These are phyloP conservation scores for Pestalotiopsis sp. DNA, from an alignment of 2,329 filamentous ascomycete genomes.

Conservation along the genomic window DNA sequence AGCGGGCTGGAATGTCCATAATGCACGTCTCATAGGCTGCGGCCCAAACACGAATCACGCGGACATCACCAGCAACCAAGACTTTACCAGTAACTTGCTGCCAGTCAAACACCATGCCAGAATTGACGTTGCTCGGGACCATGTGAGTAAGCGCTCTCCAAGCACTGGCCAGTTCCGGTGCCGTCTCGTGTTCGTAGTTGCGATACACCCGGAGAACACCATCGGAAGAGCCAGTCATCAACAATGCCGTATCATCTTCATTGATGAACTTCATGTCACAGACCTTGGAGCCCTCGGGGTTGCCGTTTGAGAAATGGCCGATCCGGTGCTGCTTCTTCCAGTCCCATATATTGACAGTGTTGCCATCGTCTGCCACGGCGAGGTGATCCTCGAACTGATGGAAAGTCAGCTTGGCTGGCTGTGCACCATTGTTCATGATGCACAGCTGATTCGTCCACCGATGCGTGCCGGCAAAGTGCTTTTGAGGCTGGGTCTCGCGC, in stretches of 20 bases:
- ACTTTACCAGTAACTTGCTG: constrained; percentile 95
- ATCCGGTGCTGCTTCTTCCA: constrained; percentile 78
- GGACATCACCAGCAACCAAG: constrained; percentile 93
- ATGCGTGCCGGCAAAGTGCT: constrained; percentile 80
- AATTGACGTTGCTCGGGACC: constrained; percentile 90
- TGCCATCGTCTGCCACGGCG: constrained; percentile 88
- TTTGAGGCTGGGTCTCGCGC: constrained; percentile 88
- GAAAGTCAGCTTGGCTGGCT: constrained; percentile 91
- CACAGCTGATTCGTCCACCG: constrained; percentile 80
- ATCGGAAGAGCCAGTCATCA: constrained; percentile 94
- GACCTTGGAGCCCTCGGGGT: constrained; percentile 86
- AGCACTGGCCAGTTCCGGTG: constrained; percentile 82
- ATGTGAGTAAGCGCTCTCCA: constrained; percentile 94
- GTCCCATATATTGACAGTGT: constrained; percentile 91
- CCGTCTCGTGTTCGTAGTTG: constrained; percentile 77
- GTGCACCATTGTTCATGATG: constrained; percentile 84
- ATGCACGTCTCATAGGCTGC: constrained; percentile 90
- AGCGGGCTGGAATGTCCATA: constrained; percentile 91
- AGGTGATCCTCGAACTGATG: constrained; percentile 98
- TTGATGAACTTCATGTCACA: constrained; percentile 98
- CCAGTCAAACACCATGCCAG: constrained; percentile 97
- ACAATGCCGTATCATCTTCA: constrained; percentile 91
- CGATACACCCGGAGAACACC: constrained; percentile 92
- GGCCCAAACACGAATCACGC: constrained; percentile 95
- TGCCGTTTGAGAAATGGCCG: constrained; percentile 90